Percentiles rank a stretch among this genome's conserved stretches.
Conservation (phyloP, 2,329 filamentous ascomycete species). For the Exophiala xenobiotica region DNA sequence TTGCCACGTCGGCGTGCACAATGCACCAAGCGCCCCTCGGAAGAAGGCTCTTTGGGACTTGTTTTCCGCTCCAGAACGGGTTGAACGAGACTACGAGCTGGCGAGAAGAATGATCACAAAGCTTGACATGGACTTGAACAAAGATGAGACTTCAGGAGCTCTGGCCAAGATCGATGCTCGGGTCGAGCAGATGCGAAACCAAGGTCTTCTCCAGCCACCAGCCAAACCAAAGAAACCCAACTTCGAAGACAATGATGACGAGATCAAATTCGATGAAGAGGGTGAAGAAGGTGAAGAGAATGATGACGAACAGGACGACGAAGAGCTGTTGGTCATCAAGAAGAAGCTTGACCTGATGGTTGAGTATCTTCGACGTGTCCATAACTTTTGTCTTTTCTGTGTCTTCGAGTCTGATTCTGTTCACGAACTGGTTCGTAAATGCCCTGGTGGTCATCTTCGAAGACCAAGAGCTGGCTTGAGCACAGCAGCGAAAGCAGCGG, state of each 20-base stretch:
- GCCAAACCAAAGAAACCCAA: slow-evolving; percentile 54
- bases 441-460: slow-evolving; percentile 93
- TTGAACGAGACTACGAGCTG: slow-evolving; percentile 83
- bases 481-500: slow-evolving; percentile 77
- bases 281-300: slow-evolving; percentile 78
- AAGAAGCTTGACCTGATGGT: slow-evolving; percentile 95
- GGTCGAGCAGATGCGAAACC: slow-evolving; percentile 74
- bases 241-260: slow-evolving; percentile 45
- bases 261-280: slow-evolving; percentile 59
- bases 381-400: slow-evolving; percentile 99
- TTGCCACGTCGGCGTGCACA: slow-evolving; percentile 94
- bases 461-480: slow-evolving; percentile 84
- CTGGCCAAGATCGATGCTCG: slow-evolving; percentile 79
- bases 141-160: slow-evolving; percentile 66
- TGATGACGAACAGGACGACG: slow-evolving; percentile 82
- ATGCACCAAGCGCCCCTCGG: slow-evolving; percentile 76
- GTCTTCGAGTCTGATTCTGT: slow-evolving; percentile 98
- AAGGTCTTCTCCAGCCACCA: slow-evolving; percentile 72
- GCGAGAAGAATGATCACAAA: slow-evolving; percentile 79
- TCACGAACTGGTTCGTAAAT: slow-evolving; percentile 93
- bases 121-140: slow-evolving; percentile 78
- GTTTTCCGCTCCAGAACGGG: slow-evolving; percentile 89
- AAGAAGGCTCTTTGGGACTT: slow-evolving; percentile 98
- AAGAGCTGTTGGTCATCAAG: slow-evolving; percentile 87
- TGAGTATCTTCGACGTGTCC: slow-evolving; percentile 92